Conservation (phyloP, 164 flowering plant species). For the Kalanchoe fedtschenkoi region DNA sequence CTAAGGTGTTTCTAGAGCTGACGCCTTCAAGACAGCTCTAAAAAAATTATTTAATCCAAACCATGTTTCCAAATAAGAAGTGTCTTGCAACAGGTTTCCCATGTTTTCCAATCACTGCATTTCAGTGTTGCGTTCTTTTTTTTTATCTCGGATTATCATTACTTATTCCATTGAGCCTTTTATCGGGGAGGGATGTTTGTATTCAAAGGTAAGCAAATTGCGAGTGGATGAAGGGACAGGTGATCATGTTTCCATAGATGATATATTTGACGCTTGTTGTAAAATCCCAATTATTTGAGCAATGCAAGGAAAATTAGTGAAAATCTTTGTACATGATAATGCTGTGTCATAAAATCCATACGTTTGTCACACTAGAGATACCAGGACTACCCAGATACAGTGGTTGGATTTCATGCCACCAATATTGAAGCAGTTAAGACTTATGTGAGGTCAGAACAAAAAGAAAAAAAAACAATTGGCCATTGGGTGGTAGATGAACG, state of each 20-base stretch:
- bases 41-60: constrained; percentile 74
- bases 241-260: constrained; percentile 52
- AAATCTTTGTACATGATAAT: too few species aligned
- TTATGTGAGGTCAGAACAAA: too few species aligned
- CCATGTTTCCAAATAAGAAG: constrained; percentile 81
- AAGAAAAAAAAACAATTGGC: too few species aligned
- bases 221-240: constrained; percentile 91
- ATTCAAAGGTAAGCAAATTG: constrained; percentile 76
- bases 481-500: too few species aligned
- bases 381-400: too few species aligned
- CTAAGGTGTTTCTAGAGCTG: constrained; percentile 65
- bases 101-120: not conserved
- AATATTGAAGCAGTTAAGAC: too few species aligned
- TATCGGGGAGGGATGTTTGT: constrained; percentile 80
- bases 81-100: constrained; percentile 75
- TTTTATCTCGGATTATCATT: not conserved
- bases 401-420: too few species aligned
- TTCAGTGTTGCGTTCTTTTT: not conserved
- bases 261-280: constrained; percentile 2
- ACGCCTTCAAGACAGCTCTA: constrained; percentile 37
- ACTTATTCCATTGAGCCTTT: not conserved
- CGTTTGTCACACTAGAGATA: too few species aligned
- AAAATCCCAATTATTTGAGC: not conserved
- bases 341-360: too few species aligned
- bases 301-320: too few species aligned